Percentiles rank a stretch among this genome's conserved stretches.
These are phyloP conservation scores for Penicillium sp. DNA, from an alignment of 2,329 filamentous ascomycete species.

Conservation along the genomic window DNA sequence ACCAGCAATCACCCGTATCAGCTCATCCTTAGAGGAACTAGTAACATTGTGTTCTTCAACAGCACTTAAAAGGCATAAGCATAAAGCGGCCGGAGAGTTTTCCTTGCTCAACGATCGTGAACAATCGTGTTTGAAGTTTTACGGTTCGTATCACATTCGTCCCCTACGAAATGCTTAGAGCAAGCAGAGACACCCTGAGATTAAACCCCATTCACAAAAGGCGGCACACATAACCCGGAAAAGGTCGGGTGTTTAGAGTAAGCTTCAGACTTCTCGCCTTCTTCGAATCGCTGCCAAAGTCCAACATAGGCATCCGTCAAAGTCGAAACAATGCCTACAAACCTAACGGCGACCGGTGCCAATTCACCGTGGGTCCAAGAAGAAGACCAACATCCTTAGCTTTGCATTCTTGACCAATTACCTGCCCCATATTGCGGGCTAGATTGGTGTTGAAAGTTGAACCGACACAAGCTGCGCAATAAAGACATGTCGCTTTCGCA, in stretches of 20 bases:
- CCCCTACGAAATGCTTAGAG: background rate
- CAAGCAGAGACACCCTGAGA: background rate
- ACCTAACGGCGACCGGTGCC: background rate
- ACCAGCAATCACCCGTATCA: too few species aligned
- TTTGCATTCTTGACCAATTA: background rate
- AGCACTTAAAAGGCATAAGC: background rate
- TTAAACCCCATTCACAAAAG: background rate
- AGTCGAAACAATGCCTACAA: background rate
- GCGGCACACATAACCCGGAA: background rate
- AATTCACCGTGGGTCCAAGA: background rate
- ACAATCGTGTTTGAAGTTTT: background rate
- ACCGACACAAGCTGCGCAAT: background rate
- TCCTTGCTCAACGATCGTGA: background rate
- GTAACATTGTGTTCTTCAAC: background rate
- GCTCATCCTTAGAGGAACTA: too few species aligned
- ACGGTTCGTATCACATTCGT: background rate
- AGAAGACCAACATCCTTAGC: background rate
- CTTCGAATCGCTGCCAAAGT: background rate
- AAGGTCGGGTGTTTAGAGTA: background rate
- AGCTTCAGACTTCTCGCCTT: background rate
- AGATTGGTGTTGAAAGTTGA: background rate
- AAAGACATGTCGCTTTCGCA: background rate
- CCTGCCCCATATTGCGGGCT: background rate
- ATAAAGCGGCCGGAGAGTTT: background rate
- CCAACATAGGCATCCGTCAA: background rate